Percentiles rank a stretch among this genome's conserved stretches.
Conservation (phyloP, 2,329 filamentous ascomycete species). For the Penicillium sp. region DNA sequence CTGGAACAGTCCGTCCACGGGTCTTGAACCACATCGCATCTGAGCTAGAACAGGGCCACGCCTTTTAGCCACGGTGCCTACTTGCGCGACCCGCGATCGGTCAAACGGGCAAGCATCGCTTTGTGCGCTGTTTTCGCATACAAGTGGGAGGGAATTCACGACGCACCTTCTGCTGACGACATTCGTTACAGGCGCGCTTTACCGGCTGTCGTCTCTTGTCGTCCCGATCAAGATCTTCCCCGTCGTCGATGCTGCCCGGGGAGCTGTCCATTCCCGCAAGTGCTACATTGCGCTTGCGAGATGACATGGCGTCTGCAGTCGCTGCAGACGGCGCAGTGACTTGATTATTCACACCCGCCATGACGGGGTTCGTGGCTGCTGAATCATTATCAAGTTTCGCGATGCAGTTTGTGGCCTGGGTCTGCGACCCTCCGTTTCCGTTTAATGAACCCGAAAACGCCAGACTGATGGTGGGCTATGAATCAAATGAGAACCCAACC, state of each 20-base stretch:
- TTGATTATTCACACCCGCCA: slow-evolving; percentile 29
- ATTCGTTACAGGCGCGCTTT: slow-evolving; percentile 64
- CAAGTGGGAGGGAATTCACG: slow-evolving; percentile 1
- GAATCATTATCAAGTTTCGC: slow-evolving; percentile 30
- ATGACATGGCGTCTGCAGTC: slow-evolving; percentile 25
- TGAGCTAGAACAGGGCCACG: slow-evolving; percentile 44
- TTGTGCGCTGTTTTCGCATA: background rate
- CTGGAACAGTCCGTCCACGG: slow-evolving; percentile 58
- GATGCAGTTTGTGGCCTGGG: slow-evolving; percentile 24
- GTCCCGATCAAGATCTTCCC: slow-evolving; percentile 41
- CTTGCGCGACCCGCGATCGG: background rate
- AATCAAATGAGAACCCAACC: slow-evolving; percentile 11
- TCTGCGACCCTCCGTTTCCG: slow-evolving; percentile 32
- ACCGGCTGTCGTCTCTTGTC: slow-evolving; percentile 43
- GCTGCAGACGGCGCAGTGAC: slow-evolving; percentile 24
- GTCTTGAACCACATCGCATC: slow-evolving; percentile 61
- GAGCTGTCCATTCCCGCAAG: slow-evolving; percentile 44
- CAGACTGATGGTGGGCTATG: slow-evolving; percentile 29
- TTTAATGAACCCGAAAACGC: slow-evolving; percentile 29
- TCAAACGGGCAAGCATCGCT: background rate
- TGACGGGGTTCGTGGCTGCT: slow-evolving; percentile 33
- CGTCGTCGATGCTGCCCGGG: slow-evolving; percentile 42
- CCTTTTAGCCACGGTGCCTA: slow-evolving; percentile 4
- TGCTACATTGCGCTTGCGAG: slow-evolving; percentile 40
- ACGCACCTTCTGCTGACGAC: slow-evolving; percentile 61